Evolutionary conservation across 352 stramenopile genomes (phyloP).

Genomic region (Lagenidium sp.): DNA sequence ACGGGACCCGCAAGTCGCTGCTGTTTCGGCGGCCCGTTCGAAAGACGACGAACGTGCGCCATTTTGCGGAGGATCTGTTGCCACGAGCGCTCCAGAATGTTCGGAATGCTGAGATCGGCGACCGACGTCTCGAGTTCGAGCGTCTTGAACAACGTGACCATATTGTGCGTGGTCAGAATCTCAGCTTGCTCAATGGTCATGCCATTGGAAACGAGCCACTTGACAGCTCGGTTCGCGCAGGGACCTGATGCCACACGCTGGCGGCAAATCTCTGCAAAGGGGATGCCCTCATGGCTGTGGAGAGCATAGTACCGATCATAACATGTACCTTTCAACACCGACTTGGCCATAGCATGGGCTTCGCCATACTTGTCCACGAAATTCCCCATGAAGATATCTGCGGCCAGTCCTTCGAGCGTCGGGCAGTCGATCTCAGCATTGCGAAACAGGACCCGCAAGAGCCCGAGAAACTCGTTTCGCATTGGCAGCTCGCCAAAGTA

Average conservation of each 20-base stretch:
- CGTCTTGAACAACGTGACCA: conserved; percentile 8
- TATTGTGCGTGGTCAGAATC: conserved; percentile 16
- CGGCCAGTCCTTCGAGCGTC: conserved; percentile 11
- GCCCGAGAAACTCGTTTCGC: conserved; percentile 2
- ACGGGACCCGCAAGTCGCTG: conserved; percentile 1
- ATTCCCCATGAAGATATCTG: conserved; percentile 14
- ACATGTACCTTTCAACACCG: conserved; percentile 3
- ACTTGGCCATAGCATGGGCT: conserved; percentile 1
- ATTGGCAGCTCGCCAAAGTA: conserved; percentile 4
- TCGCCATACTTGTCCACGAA: conserved; percentile 9
- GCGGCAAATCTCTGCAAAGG: neutral
- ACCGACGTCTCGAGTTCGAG: conserved; percentile 1
- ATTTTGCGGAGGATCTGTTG: conserved; percentile 1
- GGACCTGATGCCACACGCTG: too few species aligned
- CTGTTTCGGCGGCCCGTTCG: neutral
- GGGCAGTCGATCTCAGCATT: neutral
- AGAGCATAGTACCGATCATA: conserved; percentile 13
- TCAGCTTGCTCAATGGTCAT: conserved; percentile 14
- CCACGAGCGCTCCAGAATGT: conserved; percentile 3
- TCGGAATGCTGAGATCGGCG: conserved; percentile 2
- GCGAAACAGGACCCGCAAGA: conserved; percentile 2
- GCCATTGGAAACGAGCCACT: conserved; percentile 5
- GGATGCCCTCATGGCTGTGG: neutral
- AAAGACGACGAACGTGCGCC: neutral
- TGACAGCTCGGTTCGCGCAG: neutral